Conservation (phyloP, 441 rosid genomes). For the Gossypium schwendimanii region DNA sequence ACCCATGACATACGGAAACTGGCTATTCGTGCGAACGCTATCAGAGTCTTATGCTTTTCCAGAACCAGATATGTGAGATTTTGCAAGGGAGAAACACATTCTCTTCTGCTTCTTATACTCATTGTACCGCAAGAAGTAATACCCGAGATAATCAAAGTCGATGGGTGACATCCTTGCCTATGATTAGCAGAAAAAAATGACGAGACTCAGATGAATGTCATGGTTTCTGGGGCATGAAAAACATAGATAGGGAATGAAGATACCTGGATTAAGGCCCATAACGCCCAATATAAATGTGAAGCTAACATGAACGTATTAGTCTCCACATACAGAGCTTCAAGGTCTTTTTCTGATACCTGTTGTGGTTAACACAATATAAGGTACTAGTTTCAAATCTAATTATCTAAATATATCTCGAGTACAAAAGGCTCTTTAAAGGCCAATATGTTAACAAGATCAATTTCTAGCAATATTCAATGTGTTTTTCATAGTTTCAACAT, state of each 20-base stretch:
- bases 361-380: conserved; percentile 10
- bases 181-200: neutral
- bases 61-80: conserved; percentile 35
- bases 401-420: neutral
- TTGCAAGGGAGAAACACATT: conserved; percentile 42
- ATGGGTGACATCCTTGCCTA: conserved; percentile 98
- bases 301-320: conserved; percentile 69
- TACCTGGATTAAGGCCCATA: conserved; percentile 98
- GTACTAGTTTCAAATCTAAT: neutral
- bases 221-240: neutral
- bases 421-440: neutral
- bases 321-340: conserved; percentile 64
- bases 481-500: neutral
- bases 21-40: neutral
- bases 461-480: neutral
- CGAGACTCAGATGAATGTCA: neutral
- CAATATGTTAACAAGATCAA: neutral
- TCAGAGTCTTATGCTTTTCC: conserved; percentile 15
- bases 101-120: conserved; percentile 81
- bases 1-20: neutral
- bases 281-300: conserved; percentile 82
- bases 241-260: neutral
- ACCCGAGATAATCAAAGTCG: conserved; percentile 76
- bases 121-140: conserved; percentile 77
- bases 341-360: conserved; percentile 56